Evolutionary conservation across 192 early-diverging fungal genomes (phyloP), one percentile per base, ranked within the genome.

Genomic region (Irineochytrium annulatum): DNA sequence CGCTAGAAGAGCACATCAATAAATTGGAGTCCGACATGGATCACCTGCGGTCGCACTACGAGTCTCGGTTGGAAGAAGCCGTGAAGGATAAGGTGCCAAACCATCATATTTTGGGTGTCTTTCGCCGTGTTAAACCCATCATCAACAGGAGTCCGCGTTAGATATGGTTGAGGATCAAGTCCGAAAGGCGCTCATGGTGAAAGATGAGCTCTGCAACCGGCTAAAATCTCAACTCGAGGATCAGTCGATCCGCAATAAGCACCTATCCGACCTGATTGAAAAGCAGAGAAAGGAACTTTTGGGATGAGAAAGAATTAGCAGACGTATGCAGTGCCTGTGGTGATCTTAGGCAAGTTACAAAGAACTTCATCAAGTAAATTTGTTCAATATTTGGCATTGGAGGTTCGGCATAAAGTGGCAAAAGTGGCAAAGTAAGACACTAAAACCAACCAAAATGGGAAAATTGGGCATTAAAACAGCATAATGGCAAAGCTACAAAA

Each of bases 201-300:
- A 82, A 54, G 81, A 83, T 34, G 65, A 82, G 17, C 20, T 62
- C 3, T 60, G 79, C 27, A 48, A 27, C n/a, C 26, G 29, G n/a
- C 54, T 83, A 28, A 57, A 64, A 43, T n/a, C 52, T 0, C 71
- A 82, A 44, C 44, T 65, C 17, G 70, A 80, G 24, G 81, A 80
- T 20, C 33, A 76, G 49, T 30, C 35, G 4, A 58, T 72, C 13
- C 17, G 58, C 14, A 76, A 70, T 52, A 34, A 24, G 24, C 72
- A 82, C 51, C 59, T 83, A 26, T 74, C 77, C 43, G 20, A 52
- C 33, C 59, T 80, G 26, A 74, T 83, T 2, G 81, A 83, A 41
- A 54, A 77, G 52, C 77, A 82, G 59, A 49, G 81, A 29, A 67
- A 62, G 54, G 77, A 79, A 46, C 51, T 79, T 17, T 57, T 79